These are phyloP conservation scores for Didymella sp. DNA, from an alignment of 2,329 filamentous ascomycete genomes.

Conservation along the genomic window DNA sequence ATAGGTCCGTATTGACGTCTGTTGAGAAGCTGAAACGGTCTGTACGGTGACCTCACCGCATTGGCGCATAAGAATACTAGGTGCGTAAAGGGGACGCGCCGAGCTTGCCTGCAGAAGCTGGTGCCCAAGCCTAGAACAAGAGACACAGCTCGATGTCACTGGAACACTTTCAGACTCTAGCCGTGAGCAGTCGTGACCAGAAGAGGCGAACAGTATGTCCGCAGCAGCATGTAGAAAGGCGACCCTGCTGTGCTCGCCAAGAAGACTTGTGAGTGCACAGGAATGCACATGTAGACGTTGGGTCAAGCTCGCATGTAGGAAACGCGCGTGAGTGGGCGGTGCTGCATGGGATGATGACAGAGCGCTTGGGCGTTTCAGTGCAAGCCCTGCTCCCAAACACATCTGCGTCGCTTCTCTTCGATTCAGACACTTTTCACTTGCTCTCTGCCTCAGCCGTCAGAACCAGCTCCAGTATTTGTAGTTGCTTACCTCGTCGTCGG, in stretches of 20 bases:
- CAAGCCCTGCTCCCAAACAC: conserved; percentile 8
- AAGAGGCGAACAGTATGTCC: not conserved
- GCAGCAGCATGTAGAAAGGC: not conserved
- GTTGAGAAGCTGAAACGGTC: conserved; percentile 3
- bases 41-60: conserved; percentile 9
- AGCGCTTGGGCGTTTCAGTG: conserved; percentile 16
- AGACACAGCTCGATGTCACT: conserved; percentile 4
- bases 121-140: conserved; percentile 22
- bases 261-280: conserved; percentile 8
- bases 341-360: conserved; percentile 22
- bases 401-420: conserved; percentile 8
- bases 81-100: conserved; percentile 18
- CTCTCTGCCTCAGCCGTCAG: conserved; percentile 3
- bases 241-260: not conserved
- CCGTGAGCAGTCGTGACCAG: not conserved
- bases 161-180: not conserved
- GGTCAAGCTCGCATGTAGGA: conserved; percentile 9
- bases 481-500: conserved; percentile 21
- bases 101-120: conserved; percentile 19
- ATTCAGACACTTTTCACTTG: conserved; percentile 4
- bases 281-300: conserved; percentile 14
- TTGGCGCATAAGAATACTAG: conserved; percentile 23
- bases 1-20: not conserved
- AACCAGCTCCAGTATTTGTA: not conserved
- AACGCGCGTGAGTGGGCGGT: conserved; percentile 19